phyloP scores from a whole-genome alignment of 177 flowering plant genomes.

The Vitis hybrid region DNA sequence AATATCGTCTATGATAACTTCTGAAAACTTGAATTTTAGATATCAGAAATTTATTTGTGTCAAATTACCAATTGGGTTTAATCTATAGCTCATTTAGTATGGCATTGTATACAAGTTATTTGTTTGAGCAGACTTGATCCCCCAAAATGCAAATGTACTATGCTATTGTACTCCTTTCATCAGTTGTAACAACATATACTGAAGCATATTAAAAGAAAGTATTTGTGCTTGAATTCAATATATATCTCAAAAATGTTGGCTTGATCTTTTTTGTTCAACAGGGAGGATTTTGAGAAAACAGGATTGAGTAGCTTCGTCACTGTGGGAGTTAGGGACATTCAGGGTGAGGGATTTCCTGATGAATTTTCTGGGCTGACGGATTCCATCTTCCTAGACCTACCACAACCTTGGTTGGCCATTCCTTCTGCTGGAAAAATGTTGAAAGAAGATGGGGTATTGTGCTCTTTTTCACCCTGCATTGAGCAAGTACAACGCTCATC shows the following conservation, averaged over 20 bases:
- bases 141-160: not conserved
- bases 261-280: slow-evolving; percentile 14
- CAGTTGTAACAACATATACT: not conserved
- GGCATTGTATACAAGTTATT: not conserved
- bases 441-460: slow-evolving; percentile 80
- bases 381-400: slow-evolving; percentile 90
- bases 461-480: slow-evolving; percentile 97
- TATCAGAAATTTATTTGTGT: not conserved
- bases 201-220: not conserved
- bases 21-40: not conserved
- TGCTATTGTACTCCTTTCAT: too few species aligned
- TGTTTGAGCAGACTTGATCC: not conserved
- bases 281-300: slow-evolving; percentile 92
- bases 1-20: not conserved
- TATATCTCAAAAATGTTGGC: not conserved
- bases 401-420: slow-evolving; percentile 98
- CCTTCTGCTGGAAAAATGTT: slow-evolving; percentile 87
- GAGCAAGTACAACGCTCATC: slow-evolving; percentile 93
- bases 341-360: slow-evolving; percentile 92
- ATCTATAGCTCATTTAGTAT: not conserved
- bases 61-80: not conserved
- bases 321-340: slow-evolving; percentile 90
- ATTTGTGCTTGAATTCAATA: not conserved
- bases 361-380: slow-evolving; percentile 64
- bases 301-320: slow-evolving; percentile 72